Evolutionary conservation across 345 rosid genomes (phyloP), one percentile per base, ranked within the genome.

Genomic region (Garcia nutans): DNA sequence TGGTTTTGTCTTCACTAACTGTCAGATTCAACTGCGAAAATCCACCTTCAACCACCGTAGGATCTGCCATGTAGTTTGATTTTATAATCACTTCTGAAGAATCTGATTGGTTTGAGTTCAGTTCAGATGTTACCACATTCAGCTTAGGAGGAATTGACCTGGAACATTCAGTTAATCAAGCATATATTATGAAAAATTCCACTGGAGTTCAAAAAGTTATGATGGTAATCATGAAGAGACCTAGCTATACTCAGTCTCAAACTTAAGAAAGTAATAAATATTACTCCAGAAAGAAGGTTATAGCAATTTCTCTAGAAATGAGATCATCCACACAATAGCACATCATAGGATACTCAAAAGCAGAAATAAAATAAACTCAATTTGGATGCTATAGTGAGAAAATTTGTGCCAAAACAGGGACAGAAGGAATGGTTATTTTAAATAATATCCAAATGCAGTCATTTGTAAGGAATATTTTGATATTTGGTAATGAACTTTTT

Each of bases 71-170:
- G 57, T 80, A 61, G 78, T 75, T 74, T 62, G 80, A 67, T 65
- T 77, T 77, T 64, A 15, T 75, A 73, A 70, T 56, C 54, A 47
- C 78, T 33, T 82, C 65, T 54, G 78, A 72, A 65, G 85, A 71
- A 41, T 78, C 80, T 23, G 78, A 74, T 59, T 61, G 75, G 10
- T 60, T 80, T 72, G 87, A 70, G 74, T 72, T 76, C 64, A 33
- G 86, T 70, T 81, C 86, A 57, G 74, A 66, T 73, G 81, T 69
- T 76, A 79, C 68, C 11, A 82, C 88, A 41, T 68, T 77, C 63
- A 10, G 58, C 74, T 74, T 75, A 62, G 85, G 82, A 65, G 86
- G 80, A 68, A 85, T 24, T 31, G 84, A 85, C 74, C 97, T 89
- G 83, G 42, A 80, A 52, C 13, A 60, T 55, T 54, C 55, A 78